Evolutionary conservation across 1,284 basidiomycete genomes (phyloP), one percentile per base, ranked within the genome.

Genomic region (Malassezia sympodialis): DNA sequence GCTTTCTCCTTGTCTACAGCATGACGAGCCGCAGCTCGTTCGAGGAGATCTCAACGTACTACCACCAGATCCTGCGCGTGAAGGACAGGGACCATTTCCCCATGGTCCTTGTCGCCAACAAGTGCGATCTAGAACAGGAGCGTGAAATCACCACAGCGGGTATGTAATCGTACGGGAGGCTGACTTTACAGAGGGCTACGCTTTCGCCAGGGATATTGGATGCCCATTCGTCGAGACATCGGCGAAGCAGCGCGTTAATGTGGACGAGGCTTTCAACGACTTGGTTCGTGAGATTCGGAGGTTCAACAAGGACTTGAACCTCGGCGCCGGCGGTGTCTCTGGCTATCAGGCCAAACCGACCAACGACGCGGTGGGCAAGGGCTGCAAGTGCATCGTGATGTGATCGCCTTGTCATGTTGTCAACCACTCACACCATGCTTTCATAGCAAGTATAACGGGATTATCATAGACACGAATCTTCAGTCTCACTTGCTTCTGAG

Each of bases 161-260:
- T 76, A 15, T 50, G 48, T 30, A 19, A 39, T 52, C 17, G 45
- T 19, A 23, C n/a, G 30, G 15, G n/a, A n/a, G n/a, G 44, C n/a
- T 34, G 17, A 30, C 24, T 19, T 46, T 14, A 19, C 75, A 93
- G 93, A 98, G 88, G 94, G 94, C 10, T 88, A 89, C 56, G 90
- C 94, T 69, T 82, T 98, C 56, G 93, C 94, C 1, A 91, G 90
- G 76, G 88, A 91, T 75, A 94, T 96, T 75, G 87, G 86, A 48
- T 96, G 91, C 79, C 88, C 86, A 69, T 98, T 94, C 77, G 91
- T 98, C 65, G 94, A 98, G 78, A 96, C 94, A 2, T 96, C 93
- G 21, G 94, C 94, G 51, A 99, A 99, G 79, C 88, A 94, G 73
- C 82, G 94, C 46, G 88, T 96, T 77, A 96, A 96, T 71, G 94